phyloP scores from a whole-genome alignment of 2,329 filamentous ascomycete species.

The Coniochaeta pulveracea region DNA sequence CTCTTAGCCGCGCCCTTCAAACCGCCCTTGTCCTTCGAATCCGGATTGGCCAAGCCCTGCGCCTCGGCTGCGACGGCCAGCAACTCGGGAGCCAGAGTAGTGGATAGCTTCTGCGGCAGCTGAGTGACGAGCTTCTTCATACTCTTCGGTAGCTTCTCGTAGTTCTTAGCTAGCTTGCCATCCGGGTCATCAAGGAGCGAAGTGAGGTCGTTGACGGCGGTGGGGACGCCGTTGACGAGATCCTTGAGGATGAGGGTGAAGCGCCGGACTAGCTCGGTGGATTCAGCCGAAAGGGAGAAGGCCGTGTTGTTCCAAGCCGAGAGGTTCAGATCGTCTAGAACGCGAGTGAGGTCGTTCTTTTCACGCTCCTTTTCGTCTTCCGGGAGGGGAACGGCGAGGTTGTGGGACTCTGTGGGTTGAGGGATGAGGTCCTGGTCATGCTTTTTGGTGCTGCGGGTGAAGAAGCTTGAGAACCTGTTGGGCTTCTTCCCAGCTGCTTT shows the following conservation, averaged over 20 bases:
- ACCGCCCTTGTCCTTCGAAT: conserved; percentile 32
- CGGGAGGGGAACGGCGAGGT: conserved; percentile 25
- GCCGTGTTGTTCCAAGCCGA: conserved; percentile 76
- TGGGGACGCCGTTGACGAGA: conserved; percentile 82
- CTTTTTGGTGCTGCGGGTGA: conserved; percentile 16
- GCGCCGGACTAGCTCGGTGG: conserved; percentile 65
- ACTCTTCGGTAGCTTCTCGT: conserved; percentile 61
- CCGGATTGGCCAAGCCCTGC: conserved; percentile 45
- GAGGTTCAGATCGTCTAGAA: conserved; percentile 78
- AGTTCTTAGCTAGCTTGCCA: conserved; percentile 45
- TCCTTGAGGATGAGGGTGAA: conserved; percentile 92
- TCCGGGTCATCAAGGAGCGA: conserved; percentile 49
- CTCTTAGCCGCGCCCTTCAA: conserved; percentile 45
- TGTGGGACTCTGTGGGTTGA: conserved; percentile 23
- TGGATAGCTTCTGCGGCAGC: conserved; percentile 71
- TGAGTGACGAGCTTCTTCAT: conserved; percentile 79
- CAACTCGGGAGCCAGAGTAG: conserved; percentile 67
- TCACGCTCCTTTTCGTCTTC: conserved; percentile 34
- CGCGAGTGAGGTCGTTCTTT: conserved; percentile 61
- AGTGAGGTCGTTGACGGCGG: conserved; percentile 81
- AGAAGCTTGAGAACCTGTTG: conserved; percentile 28
- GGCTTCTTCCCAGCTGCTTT: conserved; percentile 19
- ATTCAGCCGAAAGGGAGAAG: conserved; percentile 75
- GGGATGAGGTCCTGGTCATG: conserved; percentile 16
- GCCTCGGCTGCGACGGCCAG: conserved; percentile 69